phyloP scores from a whole-genome alignment of 768 basidiomycete genomes.

The Cystofilobasidium bisporidii region DNA sequence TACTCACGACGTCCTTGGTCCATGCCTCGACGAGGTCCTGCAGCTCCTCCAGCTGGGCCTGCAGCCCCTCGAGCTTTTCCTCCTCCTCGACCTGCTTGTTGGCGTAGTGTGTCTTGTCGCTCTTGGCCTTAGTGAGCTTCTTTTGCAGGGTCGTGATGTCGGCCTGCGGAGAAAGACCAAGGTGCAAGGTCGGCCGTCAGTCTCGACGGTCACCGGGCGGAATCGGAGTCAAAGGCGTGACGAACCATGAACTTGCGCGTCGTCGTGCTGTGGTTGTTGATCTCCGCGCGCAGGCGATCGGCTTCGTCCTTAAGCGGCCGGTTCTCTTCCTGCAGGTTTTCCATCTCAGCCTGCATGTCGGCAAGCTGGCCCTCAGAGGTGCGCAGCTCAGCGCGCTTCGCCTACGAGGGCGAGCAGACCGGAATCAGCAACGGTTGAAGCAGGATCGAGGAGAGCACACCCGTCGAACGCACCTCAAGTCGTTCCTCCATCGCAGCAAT shows the following conservation, averaged over 20 bases:
- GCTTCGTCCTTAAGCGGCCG: background rate
- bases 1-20: conserved; percentile 15
- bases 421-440: no score
- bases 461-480: conserved; percentile 14
- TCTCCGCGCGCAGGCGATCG: background rate
- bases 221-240: background rate
- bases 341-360: conserved; percentile 5
- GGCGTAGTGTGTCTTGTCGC: conserved; percentile 35
- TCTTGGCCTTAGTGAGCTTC: conserved; percentile 7
- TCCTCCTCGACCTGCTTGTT: conserved; percentile 37
- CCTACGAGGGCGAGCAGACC: no score
- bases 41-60: conserved; percentile 6
- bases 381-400: background rate
- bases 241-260: background rate
- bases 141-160: conserved; percentile 34
- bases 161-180: conserved; percentile 35
- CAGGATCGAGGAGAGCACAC: no score
- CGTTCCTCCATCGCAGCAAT: conserved; percentile 52
- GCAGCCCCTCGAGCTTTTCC: conserved; percentile 33
- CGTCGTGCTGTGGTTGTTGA: background rate
- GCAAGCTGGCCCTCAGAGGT: background rate
- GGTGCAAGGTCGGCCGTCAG: background rate
- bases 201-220: background rate
- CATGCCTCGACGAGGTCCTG: background rate
- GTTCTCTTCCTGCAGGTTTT: background rate